Evolutionary conservation across 2,329 filamentous ascomycete genomes (phyloP).

Genomic region (Spiromastix sp.): DNA sequence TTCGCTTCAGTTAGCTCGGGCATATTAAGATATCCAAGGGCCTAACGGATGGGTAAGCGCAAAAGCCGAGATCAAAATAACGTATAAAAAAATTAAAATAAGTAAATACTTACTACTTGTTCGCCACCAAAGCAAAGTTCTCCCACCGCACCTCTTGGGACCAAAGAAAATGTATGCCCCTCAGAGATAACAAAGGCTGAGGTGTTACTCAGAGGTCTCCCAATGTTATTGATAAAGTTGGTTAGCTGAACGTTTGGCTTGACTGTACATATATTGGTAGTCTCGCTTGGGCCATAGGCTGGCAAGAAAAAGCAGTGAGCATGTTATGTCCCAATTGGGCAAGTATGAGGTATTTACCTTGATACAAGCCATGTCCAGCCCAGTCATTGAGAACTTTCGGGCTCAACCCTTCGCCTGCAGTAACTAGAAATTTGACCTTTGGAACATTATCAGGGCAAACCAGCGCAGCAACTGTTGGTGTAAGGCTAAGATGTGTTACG

Average conservation of each 20-base stretch:
- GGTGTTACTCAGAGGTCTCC: constrained; percentile 62
- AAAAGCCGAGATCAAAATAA: constrained; percentile 5
- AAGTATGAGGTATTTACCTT: constrained; percentile 38
- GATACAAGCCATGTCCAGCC: constrained; percentile 57
- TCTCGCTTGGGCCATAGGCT: constrained; percentile 74
- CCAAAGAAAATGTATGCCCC: constrained; percentile 36
- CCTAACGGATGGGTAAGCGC: no score
- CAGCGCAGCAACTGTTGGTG: constrained; percentile 73
- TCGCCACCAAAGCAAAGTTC: constrained; percentile 82
- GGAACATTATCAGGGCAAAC: constrained; percentile 60
- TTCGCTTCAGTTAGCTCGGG: constrained; percentile 52
- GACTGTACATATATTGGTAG: constrained; percentile 78
- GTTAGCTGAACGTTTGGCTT: constrained; percentile 46
- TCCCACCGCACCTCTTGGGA: constrained; percentile 64
- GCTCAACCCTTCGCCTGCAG: constrained; percentile 71
- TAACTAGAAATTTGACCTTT: constrained; percentile 62
- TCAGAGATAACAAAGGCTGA: constrained; percentile 55
- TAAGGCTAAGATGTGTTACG: constrained; percentile 74
- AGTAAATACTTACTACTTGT: constrained; percentile 52
- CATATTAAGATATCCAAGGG: constrained; percentile 60
- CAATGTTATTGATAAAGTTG: constrained; percentile 65
- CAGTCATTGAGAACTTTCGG: constrained; percentile 60
- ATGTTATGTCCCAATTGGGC: neutral
- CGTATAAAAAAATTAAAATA: neutral
- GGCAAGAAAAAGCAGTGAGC: constrained; percentile 5